phyloP scores from a whole-genome alignment of 176 grass and related monocot species.

The Eragrostis curvula region DNA sequence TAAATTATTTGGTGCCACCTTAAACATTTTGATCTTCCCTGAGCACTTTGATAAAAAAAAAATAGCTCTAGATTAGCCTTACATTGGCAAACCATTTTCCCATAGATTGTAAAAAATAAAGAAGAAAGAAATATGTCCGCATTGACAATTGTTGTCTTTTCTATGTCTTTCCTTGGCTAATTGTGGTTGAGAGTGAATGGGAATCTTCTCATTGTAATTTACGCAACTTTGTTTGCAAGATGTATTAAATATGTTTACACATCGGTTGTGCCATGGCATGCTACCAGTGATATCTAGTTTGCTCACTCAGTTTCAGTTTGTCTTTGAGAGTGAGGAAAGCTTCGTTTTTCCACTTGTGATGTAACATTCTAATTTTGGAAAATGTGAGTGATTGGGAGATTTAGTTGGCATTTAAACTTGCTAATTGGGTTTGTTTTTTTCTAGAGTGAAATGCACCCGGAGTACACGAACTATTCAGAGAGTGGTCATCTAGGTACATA shows the following conservation, averaged over 20 bases:
- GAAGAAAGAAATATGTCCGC: conserved; percentile 49
- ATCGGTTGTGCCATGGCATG: background rate
- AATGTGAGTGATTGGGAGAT: background rate
- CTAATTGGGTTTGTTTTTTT: conserved; percentile 6
- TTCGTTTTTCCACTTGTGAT: conserved; percentile 24
- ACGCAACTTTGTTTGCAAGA: conserved; percentile 22
- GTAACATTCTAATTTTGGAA: conserved; percentile 26
- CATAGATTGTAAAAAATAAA: conserved; percentile 58
- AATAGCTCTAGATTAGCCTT: conserved; percentile 44
- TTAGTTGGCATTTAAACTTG: conserved; percentile 7
- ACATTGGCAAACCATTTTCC: conserved; percentile 48
- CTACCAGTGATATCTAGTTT: background rate
- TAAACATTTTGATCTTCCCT: conserved; percentile 48
- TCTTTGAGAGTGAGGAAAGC: background rate
- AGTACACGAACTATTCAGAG: too few species aligned
- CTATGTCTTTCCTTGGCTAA: conserved; percentile 16
- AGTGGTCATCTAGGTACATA: too few species aligned
- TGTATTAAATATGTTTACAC: conserved; percentile 14
- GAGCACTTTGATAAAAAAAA: conserved; percentile 42
- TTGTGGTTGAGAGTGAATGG: background rate
- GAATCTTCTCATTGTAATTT: conserved; percentile 30
- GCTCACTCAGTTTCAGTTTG: background rate
- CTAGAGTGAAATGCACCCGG: too few species aligned
- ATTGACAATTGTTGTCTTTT: conserved; percentile 15
- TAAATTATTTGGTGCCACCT: conserved; percentile 52